Conservation (phyloP, 345 rosid species). For the Theobroma cacao region DNA sequence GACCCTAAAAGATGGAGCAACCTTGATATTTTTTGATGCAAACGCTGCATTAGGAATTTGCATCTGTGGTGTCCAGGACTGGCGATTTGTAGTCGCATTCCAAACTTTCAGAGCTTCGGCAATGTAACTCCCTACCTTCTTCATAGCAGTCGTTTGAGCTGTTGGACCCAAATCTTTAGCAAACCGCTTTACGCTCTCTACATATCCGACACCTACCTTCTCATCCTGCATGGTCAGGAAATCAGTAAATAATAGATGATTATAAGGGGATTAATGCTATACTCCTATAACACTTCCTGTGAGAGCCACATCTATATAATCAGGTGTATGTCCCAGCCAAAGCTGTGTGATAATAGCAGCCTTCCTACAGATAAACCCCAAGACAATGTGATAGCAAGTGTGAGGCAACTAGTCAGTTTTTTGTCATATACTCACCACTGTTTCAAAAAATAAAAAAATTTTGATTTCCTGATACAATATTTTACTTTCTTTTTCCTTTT, state of each 20-base stretch:
- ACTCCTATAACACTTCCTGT: conserved; percentile 1
- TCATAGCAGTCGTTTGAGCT: conserved; percentile 23
- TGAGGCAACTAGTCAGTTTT: not conserved
- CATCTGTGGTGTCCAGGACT: not conserved
- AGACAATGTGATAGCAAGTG: not conserved
- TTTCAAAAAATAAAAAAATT: not conserved
- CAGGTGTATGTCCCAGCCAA: not conserved
- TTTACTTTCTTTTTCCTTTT: not conserved
- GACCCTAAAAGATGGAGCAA: conserved; percentile 16
- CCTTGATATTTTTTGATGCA: conserved; percentile 7
- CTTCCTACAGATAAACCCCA: not conserved
- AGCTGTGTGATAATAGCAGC: not conserved
- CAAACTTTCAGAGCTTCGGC: not conserved
- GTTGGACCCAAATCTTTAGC: conserved; percentile 26
- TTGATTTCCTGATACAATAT: not conserved
- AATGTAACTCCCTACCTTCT: conserved; percentile 14
- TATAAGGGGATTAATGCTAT: conserved; percentile 1
- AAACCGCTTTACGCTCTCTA: conserved; percentile 22
- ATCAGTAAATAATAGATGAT: conserved; percentile 6
- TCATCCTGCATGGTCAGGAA: conserved; percentile 13
- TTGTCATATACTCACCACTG: not conserved
- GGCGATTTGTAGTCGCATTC: not conserved
- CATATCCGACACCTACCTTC: conserved; percentile 7
- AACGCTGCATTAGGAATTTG: not conserved
- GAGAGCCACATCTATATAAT: not conserved